These are phyloP conservation scores for Boeremia lycopersici DNA, from an alignment of 2,329 filamentous ascomycete genomes.

Conservation along the genomic window DNA sequence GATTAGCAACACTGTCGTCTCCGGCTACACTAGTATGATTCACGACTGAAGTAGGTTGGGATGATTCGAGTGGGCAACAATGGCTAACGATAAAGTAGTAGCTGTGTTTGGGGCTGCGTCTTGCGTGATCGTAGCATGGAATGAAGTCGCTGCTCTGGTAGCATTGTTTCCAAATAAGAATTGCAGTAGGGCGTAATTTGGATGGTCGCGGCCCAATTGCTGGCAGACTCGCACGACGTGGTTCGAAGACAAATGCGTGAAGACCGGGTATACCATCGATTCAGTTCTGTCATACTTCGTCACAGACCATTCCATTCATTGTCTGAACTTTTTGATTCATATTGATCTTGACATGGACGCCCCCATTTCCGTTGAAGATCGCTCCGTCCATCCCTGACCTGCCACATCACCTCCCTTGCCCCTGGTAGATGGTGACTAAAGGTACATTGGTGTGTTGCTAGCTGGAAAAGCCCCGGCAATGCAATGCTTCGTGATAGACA, in stretches of 20 bases:
- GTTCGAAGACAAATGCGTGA: neutral
- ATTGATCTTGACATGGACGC: constrained; percentile 50
- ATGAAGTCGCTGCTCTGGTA: too few relatives aligned
- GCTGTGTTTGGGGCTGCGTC: too few relatives aligned
- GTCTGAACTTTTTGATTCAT: constrained; percentile 51
- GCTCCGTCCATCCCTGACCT: constrained; percentile 40
- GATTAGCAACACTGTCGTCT: too few relatives aligned
- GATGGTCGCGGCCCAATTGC: too few relatives aligned
- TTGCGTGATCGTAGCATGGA: too few relatives aligned
- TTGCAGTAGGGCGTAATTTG: too few relatives aligned
- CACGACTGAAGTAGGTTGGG: too few relatives aligned
- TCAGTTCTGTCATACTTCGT: constrained; percentile 21
- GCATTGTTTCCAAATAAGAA: too few relatives aligned
- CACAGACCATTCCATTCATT: constrained; percentile 29
- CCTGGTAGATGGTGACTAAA: constrained; percentile 44
- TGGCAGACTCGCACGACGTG: neutral
- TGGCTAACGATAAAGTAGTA: too few relatives aligned
- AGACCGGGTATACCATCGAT: constrained; percentile 18
- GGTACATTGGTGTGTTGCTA: constrained; percentile 49
- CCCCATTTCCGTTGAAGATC: constrained; percentile 48
- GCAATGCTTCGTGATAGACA: constrained; percentile 50
- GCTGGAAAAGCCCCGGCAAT: constrained; percentile 49
- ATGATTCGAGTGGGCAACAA: too few relatives aligned
- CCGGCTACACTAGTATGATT: too few relatives aligned
- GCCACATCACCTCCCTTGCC: constrained; percentile 41